phyloP scores from a whole-genome alignment of 345 rosid genomes.

The Draba incana region DNA sequence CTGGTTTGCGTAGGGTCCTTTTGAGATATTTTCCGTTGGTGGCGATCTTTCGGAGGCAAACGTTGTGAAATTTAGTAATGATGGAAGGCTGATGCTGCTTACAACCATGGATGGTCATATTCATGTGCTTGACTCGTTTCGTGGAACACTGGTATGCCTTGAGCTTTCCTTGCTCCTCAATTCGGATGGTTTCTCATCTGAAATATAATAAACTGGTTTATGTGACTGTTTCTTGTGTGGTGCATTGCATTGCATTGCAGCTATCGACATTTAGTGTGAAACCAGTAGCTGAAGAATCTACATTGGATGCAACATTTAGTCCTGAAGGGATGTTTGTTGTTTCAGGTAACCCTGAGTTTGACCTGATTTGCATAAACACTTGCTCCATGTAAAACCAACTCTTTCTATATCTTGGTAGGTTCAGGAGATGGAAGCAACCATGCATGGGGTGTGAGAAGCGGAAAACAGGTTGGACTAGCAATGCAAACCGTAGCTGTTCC shows the following conservation, averaged over 20 bases:
- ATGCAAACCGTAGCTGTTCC: constrained; percentile 1
- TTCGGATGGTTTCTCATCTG: not conserved
- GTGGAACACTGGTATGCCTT: constrained; percentile 78
- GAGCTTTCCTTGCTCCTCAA: not conserved
- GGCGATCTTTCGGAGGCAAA: constrained; percentile 85
- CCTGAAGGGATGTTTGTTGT: constrained; percentile 94
- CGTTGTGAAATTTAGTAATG: constrained; percentile 87
- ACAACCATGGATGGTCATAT: constrained; percentile 91
- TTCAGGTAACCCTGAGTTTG: constrained; percentile 56
- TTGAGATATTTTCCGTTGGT: constrained; percentile 85
- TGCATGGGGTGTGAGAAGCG: constrained; percentile 91
- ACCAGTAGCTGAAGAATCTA: constrained; percentile 77
- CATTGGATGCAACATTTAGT: constrained; percentile 95
- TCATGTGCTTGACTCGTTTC: constrained; percentile 90
- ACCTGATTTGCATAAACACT: not conserved
- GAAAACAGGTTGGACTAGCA: constrained; percentile 72
- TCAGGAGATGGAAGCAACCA: constrained; percentile 90
- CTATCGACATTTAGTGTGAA: constrained; percentile 80
- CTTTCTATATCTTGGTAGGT: constrained; percentile 51
- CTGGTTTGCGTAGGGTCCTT: constrained; percentile 67
- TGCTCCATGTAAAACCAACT: not conserved
- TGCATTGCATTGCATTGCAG: constrained; percentile 41
- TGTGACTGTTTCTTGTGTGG: not conserved
- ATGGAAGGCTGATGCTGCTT: constrained; percentile 90
- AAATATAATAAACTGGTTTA: not conserved